phyloP scores from a whole-genome alignment of 805 yeast species.

The Candida tallmaniae region DNA sequence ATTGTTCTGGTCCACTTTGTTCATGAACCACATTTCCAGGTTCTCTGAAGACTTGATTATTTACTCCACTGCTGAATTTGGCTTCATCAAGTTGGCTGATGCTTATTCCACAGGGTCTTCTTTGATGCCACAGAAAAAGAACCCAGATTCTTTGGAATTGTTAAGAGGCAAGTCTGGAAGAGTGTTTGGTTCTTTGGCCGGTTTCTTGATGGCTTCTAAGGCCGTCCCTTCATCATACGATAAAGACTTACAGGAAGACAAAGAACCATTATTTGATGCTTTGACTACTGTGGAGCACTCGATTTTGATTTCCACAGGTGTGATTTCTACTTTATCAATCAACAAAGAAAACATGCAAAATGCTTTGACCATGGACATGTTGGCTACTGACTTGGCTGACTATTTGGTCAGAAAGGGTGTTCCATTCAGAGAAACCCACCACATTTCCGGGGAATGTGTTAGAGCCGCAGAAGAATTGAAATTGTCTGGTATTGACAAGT shows the following conservation, averaged over 20 bases:
- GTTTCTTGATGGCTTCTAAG: slow-evolving; percentile 93
- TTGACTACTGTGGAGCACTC: slow-evolving; percentile 91
- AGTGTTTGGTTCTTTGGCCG: slow-evolving; percentile 91
- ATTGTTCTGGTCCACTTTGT: slow-evolving; percentile 90
- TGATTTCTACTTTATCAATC: slow-evolving; percentile 78
- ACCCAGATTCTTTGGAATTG: slow-evolving; percentile 93
- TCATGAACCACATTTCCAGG: slow-evolving; percentile 93
- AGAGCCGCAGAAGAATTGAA: slow-evolving; percentile 77
- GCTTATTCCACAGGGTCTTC: slow-evolving; percentile 99
- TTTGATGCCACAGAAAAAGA: slow-evolving; percentile 98
- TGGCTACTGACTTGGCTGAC: slow-evolving; percentile 98
- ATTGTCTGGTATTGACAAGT: slow-evolving; percentile 80
- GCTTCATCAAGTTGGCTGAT: slow-evolving; percentile 88
- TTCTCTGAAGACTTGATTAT: slow-evolving; percentile 92
- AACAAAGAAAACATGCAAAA: slow-evolving; percentile 72
- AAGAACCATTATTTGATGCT: slow-evolving; percentile 95
- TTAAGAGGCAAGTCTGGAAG: slow-evolving; percentile 97
- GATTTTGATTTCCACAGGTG: slow-evolving; percentile 92
- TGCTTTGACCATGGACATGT: slow-evolving; percentile 97
- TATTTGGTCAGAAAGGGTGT: slow-evolving; percentile 96
- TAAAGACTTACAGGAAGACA: slow-evolving; percentile 98
- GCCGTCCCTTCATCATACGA: slow-evolving; percentile 98
- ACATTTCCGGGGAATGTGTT: slow-evolving; percentile 97
- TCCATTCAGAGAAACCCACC: slow-evolving; percentile 99
- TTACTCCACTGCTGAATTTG: slow-evolving; percentile 97